These are phyloP conservation scores for Suillus paluster DNA, from an alignment of 768 basidiomycete species.

Conservation along the genomic window DNA sequence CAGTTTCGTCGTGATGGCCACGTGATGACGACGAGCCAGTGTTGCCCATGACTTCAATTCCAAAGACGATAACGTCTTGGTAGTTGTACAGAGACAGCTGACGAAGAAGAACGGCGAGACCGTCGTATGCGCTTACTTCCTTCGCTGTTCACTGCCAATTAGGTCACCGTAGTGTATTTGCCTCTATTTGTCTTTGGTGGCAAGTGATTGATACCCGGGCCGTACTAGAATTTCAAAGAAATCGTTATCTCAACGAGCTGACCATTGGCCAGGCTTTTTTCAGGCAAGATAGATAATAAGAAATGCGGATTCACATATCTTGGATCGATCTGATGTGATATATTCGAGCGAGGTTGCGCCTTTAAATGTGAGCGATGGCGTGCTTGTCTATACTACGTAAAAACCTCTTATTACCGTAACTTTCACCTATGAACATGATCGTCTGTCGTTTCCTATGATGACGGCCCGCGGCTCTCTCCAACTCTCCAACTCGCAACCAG, in stretches of 20 bases:
- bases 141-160: conserved; percentile 10
- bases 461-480: too few species aligned
- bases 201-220: neutral
- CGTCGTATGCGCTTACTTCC: conserved; percentile 8
- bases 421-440: neutral
- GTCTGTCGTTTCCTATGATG: neutral
- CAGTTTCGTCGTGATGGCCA: conserved; percentile 77
- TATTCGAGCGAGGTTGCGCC: neutral
- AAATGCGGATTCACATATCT: neutral
- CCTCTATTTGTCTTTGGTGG: conserved; percentile 14
- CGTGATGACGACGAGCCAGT: conserved; percentile 76
- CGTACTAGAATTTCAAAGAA: neutral
- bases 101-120: conserved; percentile 2
- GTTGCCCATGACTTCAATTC: conserved; percentile 69
- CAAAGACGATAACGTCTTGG: conserved; percentile 2
- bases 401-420: neutral
- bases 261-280: neutral
- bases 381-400: neutral
- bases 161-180: conserved; percentile 17
- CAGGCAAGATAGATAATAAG: too few species aligned
- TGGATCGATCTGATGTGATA: neutral
- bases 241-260: neutral
- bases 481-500: neutral
- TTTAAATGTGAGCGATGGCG: neutral
- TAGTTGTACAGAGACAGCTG: neutral